A percentile compares a stretch with the other conserved stretches of the same genome.
These are phyloP conservation scores for Lactifluus subvellereus DNA, from an alignment of 768 basidiomycete genomes.

Conservation along the genomic window DNA sequence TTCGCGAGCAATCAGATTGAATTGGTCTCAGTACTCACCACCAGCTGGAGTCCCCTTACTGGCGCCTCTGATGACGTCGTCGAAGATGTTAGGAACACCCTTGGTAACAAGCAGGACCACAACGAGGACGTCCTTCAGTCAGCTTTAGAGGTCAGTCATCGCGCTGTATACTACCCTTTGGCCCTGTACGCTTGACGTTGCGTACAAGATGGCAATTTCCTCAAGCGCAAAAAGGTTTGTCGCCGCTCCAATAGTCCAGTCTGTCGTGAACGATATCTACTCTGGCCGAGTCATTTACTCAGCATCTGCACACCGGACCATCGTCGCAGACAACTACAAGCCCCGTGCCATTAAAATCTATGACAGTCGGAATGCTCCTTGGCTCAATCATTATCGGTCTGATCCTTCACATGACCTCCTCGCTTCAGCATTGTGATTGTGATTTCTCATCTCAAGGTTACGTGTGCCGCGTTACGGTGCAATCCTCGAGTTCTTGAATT, in stretches of 20 bases:
- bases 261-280: conserved; percentile 83
- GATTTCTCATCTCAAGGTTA: conserved; percentile 40
- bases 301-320: conserved; percentile 53
- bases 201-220: conserved; percentile 74
- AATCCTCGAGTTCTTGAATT: conserved; percentile 74
- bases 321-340: conserved; percentile 90
- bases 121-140: conserved; percentile 68
- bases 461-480: conserved; percentile 78
- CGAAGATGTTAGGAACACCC: conserved; percentile 52
- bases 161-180: background rate
- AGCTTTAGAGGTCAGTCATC: conserved; percentile 69
- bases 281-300: conserved; percentile 66
- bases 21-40: conserved; percentile 72
- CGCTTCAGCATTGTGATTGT: background rate
- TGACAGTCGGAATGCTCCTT: conserved; percentile 56
- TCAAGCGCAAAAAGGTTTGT: conserved; percentile 82
- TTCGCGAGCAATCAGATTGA: conserved; percentile 75
- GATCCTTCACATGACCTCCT: background rate
- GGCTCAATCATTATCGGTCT: conserved; percentile 83
- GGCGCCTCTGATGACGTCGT: conserved; percentile 66
- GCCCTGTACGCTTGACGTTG: background rate
- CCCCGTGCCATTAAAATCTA: conserved; percentile 68
- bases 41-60: conserved; percentile 78
- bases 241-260: conserved; percentile 76
- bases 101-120: conserved; percentile 50